Conservation (phyloP, 2,329 filamentous ascomycete genomes). For the Cordyceps cicadae region DNA sequence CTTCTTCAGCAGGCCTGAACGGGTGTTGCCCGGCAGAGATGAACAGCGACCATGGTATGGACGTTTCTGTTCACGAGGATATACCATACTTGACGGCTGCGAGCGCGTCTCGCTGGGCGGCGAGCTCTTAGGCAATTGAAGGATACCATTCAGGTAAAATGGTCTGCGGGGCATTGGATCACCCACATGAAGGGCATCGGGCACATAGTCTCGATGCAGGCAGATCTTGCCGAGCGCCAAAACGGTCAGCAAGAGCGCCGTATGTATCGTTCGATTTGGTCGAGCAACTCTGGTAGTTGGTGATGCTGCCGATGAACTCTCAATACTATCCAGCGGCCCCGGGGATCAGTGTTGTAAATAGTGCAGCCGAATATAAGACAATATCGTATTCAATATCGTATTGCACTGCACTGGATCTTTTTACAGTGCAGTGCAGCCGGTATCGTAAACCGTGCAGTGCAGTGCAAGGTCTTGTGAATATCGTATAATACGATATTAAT, state of each 20-base stretch:
- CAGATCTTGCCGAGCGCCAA: no score
- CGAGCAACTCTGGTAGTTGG: slow-evolving; percentile 33
- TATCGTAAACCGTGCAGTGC: no score
- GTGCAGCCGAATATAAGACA: no score
- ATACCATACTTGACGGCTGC: slow-evolving; percentile 42
- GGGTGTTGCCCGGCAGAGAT: slow-evolving; percentile 38
- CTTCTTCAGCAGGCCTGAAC: slow-evolving; percentile 42
- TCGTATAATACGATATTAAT: no score
- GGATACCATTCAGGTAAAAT: slow-evolving; percentile 40
- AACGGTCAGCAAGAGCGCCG: slow-evolving; percentile 73
- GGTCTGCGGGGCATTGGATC: slow-evolving; percentile 27
- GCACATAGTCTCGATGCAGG: no score
- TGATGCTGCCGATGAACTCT: slow-evolving; percentile 22
- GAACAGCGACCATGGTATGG: slow-evolving; percentile 39
- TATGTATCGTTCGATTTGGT: slow-evolving; percentile 62
- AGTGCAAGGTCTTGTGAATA: no score
- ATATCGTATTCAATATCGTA: no score
- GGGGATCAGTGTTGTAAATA: no score
- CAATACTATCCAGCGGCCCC: slow-evolving; percentile 25
- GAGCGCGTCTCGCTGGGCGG: slow-evolving; percentile 40
- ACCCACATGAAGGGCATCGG: no score
- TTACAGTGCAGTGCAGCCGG: no score
- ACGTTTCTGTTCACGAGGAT: slow-evolving; percentile 44
- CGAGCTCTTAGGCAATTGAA: slow-evolving; percentile 46
- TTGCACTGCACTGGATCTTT: no score